These are phyloP conservation scores for Kingdonia uniflora DNA, from an alignment of 164 flowering plant genomes.

Conservation along the genomic window DNA sequence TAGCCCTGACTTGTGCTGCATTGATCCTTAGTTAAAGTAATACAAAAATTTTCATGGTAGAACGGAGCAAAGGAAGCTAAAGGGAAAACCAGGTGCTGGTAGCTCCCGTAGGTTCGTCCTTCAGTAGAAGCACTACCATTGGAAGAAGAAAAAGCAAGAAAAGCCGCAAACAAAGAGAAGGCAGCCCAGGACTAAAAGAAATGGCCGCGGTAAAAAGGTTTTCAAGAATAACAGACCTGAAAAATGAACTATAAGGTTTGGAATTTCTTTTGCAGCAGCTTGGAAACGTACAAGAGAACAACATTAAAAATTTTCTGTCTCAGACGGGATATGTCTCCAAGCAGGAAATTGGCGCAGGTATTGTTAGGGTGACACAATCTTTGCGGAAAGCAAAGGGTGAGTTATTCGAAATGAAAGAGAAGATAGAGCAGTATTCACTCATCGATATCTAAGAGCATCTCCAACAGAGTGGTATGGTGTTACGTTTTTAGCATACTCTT, in stretches of 20 bases:
- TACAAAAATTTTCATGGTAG: constrained; percentile 27
- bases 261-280: constrained; percentile 73
- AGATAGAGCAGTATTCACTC: constrained; percentile 64
- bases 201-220: constrained; percentile 95
- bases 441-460: too few relatives aligned
- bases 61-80: constrained; percentile 75
- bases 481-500: too few relatives aligned
- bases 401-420: constrained; percentile 54
- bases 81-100: constrained; percentile 85
- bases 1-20: too few relatives aligned
- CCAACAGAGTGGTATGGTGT: too few relatives aligned
- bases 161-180: constrained; percentile 88
- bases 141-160: constrained; percentile 91
- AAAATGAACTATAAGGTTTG: constrained; percentile 68
- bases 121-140: constrained; percentile 74
- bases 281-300: constrained; percentile 47
- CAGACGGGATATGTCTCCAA: constrained; percentile 69
- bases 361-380: constrained; percentile 49
- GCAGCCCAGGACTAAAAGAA: constrained; percentile 86
- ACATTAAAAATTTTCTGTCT: constrained; percentile 49
- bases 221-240: constrained; percentile 74
- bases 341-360: constrained; percentile 69
- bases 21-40: background rate
- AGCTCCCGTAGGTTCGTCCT: constrained; percentile 85
- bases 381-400: constrained; percentile 67